These are phyloP conservation scores for Rosa lucieae DNA, from an alignment of 306 rosid genomes.

Conservation along the genomic window DNA sequence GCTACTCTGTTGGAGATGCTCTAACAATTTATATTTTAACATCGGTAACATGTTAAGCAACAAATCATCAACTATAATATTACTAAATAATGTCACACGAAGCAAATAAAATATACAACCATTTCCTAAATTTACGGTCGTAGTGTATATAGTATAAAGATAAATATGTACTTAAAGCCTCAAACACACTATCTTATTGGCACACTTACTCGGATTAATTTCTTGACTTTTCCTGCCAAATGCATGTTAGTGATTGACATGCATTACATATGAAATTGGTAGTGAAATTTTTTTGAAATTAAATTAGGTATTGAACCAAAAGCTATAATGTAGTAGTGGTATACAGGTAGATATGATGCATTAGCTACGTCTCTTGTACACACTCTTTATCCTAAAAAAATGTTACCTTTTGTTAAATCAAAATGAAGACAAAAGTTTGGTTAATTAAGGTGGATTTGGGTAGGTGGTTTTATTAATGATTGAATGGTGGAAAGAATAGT, in stretches of 20 bases:
- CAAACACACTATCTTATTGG: neutral
- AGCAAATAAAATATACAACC: too few species aligned
- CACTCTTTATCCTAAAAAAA: neutral
- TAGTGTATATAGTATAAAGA: too few species aligned
- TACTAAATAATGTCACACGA: too few species aligned
- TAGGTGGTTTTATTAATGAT: neutral
- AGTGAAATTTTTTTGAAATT: too few species aligned
- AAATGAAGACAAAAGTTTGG: neutral
- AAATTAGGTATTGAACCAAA: too few species aligned
- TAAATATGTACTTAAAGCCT: neutral
- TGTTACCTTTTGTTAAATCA: neutral
- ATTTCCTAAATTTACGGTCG: too few species aligned
- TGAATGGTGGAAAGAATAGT: neutral
- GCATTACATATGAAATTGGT: too few species aligned
- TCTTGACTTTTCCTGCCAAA: neutral
- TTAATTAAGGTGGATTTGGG: neutral
- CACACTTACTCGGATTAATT: neutral
- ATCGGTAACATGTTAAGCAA: neutral
- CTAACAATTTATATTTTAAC: neutral
- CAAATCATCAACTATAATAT: neutral
- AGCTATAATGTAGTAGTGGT: too few species aligned
- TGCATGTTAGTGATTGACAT: too few species aligned
- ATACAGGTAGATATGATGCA: neutral
- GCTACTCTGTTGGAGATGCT: too few species aligned
- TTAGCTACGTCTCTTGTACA: neutral